These are phyloP conservation scores for Blastobotrys serpentis DNA, from an alignment of 1,139 yeast genomes.

Conservation along the genomic window DNA sequence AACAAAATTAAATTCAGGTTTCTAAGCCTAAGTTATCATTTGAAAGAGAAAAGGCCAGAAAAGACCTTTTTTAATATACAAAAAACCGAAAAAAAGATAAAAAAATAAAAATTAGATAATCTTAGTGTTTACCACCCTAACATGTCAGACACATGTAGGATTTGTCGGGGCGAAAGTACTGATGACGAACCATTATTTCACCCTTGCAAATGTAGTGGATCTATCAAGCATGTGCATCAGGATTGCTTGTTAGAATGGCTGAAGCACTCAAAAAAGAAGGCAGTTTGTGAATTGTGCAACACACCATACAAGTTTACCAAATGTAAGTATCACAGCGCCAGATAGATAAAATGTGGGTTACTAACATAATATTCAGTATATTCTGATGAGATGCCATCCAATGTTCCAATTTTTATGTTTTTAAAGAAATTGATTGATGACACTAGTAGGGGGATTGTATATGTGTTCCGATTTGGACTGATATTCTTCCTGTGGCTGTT, in stretches of 20 bases:
- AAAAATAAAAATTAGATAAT: not conserved
- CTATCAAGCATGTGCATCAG: slow-evolving; percentile 90
- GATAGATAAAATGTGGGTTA: not conserved
- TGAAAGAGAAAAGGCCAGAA: slow-evolving; percentile 2
- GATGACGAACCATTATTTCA: slow-evolving; percentile 75
- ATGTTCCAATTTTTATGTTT: slow-evolving; percentile 54
- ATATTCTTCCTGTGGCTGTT: slow-evolving; percentile 28
- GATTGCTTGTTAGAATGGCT: slow-evolving; percentile 92
- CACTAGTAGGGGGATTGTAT: slow-evolving; percentile 16
- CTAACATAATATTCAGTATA: slow-evolving; percentile 43
- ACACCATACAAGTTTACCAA: slow-evolving; percentile 71
- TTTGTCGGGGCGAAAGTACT: slow-evolving; percentile 91
- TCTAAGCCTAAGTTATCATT: too few species aligned
- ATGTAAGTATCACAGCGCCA: not conserved
- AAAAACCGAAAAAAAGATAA: too few species aligned
- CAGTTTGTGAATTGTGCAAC: slow-evolving; percentile 87
- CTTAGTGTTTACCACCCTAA: not conserved
- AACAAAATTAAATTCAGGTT: not conserved
- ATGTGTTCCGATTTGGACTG: slow-evolving; percentile 21
- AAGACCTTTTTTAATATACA: not conserved
- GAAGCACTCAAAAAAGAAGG: slow-evolving; percentile 56
- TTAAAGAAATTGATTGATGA: slow-evolving; percentile 33
- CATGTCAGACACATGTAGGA: slow-evolving; percentile 59
- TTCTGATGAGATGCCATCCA: slow-evolving; percentile 66
- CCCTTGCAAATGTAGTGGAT: slow-evolving; percentile 94